phyloP scores from a whole-genome alignment of 805 yeast species.

The Kuraishia piskuri region DNA sequence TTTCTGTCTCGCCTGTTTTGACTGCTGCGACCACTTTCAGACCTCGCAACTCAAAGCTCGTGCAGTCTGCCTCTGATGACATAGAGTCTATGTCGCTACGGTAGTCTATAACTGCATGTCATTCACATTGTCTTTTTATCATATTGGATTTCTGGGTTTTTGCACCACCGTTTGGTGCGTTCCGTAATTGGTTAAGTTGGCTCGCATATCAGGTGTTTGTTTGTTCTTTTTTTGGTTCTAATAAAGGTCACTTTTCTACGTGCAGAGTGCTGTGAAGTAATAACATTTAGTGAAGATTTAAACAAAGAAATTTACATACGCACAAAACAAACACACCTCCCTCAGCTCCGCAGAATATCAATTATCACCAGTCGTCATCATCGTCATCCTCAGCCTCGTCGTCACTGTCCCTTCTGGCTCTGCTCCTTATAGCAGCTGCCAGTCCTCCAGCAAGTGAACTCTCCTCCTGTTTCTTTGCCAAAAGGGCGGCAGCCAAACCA shows the following conservation, averaged over 20 bases:
- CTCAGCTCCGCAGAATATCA: no score
- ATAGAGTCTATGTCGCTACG: background rate
- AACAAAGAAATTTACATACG: background rate
- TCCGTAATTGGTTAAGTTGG: background rate
- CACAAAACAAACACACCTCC: background rate
- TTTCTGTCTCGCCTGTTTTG: constrained; percentile 8
- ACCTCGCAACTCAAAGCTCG: background rate
- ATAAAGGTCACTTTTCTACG: no score
- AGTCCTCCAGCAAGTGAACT: constrained; percentile 68
- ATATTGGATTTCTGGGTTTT: no score
- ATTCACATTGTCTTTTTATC: background rate
- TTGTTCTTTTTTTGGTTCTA: no score
- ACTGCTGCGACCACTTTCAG: background rate
- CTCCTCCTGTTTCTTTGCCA: constrained; percentile 55
- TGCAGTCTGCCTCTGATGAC: background rate
- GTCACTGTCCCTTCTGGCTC: constrained; percentile 63
- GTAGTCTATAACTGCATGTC: background rate
- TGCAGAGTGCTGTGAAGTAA: no score
- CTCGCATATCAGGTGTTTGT: background rate
- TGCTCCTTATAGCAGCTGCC: constrained; percentile 78
- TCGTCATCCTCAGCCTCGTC: constrained; percentile 65
- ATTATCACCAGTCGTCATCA: constrained; percentile 17
- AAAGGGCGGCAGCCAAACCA: constrained; percentile 63
- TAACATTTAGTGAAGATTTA: background rate
- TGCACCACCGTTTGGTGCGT: background rate